These are phyloP conservation scores for Ophiosphaerella herpotricha DNA, from an alignment of 2,329 filamentous ascomycete genomes.

Conservation along the genomic window DNA sequence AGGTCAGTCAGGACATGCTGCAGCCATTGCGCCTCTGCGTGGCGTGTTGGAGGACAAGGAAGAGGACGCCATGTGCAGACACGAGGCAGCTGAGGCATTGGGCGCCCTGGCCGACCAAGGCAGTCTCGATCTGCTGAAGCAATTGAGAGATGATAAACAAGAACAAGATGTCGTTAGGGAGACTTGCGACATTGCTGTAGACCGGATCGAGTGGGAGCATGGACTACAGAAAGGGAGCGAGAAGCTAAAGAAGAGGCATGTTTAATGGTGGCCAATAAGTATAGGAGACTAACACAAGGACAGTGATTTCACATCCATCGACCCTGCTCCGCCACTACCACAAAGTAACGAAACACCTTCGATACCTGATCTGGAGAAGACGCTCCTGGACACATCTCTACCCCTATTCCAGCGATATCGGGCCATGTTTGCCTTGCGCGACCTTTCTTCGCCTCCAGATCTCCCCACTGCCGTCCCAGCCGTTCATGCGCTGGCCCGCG, in stretches of 20 bases:
- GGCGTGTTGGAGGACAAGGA: conserved; percentile 73
- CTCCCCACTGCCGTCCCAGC: conserved; percentile 88
- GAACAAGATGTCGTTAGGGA: conserved; percentile 85
- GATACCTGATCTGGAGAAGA: conserved; percentile 75
- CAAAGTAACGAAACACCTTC: conserved; percentile 64
- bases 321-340: conserved; percentile 88
- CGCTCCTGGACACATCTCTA: conserved; percentile 75
- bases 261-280: neutral
- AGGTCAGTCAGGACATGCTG: conserved; percentile 81
- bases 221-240: conserved; percentile 62
- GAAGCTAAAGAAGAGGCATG: conserved; percentile 79
- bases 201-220: conserved; percentile 91
- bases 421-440: conserved; percentile 96
- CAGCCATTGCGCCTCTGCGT: conserved; percentile 73
- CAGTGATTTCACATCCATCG: conserved; percentile 94
- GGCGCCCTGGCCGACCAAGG: conserved; percentile 79
- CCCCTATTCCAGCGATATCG: conserved; percentile 93
- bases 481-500: conserved; percentile 81
- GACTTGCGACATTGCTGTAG: conserved; percentile 96
- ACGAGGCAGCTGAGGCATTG: conserved; percentile 94
- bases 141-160: conserved; percentile 72
- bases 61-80: conserved; percentile 95
- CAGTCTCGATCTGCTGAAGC: conserved; percentile 74
- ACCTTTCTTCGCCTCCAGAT: conserved; percentile 90
- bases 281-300: conserved; percentile 15